phyloP scores from a whole-genome alignment of 2,329 filamentous ascomycete species.

The Paecilomyces niveus region DNA sequence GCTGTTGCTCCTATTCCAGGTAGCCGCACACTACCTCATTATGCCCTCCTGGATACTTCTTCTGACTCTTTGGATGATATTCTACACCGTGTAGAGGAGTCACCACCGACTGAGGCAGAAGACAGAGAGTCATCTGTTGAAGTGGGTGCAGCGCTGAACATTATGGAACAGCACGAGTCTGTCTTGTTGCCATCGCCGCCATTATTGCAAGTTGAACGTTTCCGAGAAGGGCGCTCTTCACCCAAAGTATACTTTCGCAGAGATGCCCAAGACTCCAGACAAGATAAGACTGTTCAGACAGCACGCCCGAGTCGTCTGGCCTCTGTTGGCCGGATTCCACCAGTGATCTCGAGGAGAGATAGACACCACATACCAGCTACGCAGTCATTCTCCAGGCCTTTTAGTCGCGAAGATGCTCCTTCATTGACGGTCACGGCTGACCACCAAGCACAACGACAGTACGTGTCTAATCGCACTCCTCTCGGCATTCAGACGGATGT shows the following conservation, averaged over 20 bases:
- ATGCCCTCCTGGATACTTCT: conserved; percentile 48
- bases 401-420: conserved; percentile 46
- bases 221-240: conserved; percentile 21
- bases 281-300: conserved; percentile 12
- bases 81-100: conserved; percentile 29
- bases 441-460: conserved; percentile 15
- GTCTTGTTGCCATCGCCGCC: conserved; percentile 38
- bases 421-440: conserved; percentile 27
- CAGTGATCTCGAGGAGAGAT: conserved; percentile 61
- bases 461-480: conserved; percentile 14
- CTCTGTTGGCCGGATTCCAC: conserved; percentile 80
- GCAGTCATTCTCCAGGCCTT: conserved; percentile 80
- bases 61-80: conserved; percentile 34
- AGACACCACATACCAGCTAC: conserved; percentile 61
- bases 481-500: conserved; percentile 15
- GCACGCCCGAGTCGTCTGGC: conserved; percentile 58
- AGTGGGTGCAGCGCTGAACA: conserved; percentile 20
- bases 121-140: conserved; percentile 13
- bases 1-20: conserved; percentile 30
- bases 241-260: conserved; percentile 31
- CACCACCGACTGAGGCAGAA: conserved; percentile 33
- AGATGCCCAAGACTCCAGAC: conserved; percentile 10
- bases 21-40: conserved; percentile 48
- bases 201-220: conserved; percentile 24
- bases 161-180: conserved; percentile 29